phyloP scores from a whole-genome alignment of 140 eudicot species.

The Bidens hawaiensis region DNA sequence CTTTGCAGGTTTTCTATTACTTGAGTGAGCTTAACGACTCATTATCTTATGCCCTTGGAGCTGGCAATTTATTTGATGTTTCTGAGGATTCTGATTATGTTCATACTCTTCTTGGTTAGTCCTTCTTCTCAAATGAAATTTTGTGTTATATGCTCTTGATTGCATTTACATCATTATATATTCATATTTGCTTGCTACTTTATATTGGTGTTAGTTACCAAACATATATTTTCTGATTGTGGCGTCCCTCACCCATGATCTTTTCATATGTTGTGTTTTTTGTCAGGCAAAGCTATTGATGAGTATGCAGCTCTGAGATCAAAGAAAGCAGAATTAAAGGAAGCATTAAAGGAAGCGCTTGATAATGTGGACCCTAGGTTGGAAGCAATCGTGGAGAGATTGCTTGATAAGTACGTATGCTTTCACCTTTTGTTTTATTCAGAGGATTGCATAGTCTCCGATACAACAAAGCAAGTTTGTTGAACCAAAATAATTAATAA shows the following conservation, averaged over 20 bases:
- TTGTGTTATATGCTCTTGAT: neutral
- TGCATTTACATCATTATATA: neutral
- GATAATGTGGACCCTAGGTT: conserved; percentile 75
- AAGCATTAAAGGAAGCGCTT: too few species aligned
- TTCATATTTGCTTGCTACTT: conserved; percentile 2
- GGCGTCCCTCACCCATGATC: neutral
- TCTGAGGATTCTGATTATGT: conserved; percentile 93
- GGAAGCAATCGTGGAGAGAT: conserved; percentile 81
- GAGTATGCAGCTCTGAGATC: conserved; percentile 81
- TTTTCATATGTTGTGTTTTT: neutral
- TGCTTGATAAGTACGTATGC: conserved; percentile 80
- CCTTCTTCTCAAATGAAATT: neutral
- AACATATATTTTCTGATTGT: neutral
- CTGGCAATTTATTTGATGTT: conserved; percentile 88
- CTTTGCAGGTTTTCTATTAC: conserved; percentile 68
- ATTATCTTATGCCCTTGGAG: conserved; percentile 87
- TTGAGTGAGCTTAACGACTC: conserved; percentile 89
- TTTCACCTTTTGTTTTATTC: neutral
- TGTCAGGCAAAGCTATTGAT: conserved; percentile 89
- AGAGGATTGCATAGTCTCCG: neutral
- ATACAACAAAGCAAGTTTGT: neutral
- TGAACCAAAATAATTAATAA: neutral
- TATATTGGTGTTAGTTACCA: neutral
- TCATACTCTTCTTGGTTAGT: conserved; percentile 80
- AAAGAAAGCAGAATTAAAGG: conserved; percentile 75